phyloP scores from a whole-genome alignment of 2,329 filamentous ascomycete genomes.

The Corniculantispora saksenae region DNA sequence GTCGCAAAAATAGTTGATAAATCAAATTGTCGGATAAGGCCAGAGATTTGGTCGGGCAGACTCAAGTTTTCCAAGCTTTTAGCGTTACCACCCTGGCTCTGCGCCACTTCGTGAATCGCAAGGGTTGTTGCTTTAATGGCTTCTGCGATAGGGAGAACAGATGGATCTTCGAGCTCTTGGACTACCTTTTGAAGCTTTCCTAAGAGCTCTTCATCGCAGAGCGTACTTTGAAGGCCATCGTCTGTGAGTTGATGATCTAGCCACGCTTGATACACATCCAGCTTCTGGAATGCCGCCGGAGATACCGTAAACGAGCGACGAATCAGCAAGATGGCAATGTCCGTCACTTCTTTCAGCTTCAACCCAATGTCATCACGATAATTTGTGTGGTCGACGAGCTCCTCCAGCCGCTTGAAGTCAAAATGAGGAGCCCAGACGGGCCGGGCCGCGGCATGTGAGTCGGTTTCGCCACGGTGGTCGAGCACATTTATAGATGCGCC shows the following conservation, averaged over 20 bases:
- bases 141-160: background rate
- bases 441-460: conserved; percentile 3
- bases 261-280: background rate
- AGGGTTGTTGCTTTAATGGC: background rate
- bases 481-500: background rate
- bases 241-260: background rate
- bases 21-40: background rate
- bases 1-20: background rate
- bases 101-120: background rate
- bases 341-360: background rate
- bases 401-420: background rate
- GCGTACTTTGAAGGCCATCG: background rate
- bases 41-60: background rate
- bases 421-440: background rate
- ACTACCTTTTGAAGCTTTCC: background rate
- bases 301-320: background rate
- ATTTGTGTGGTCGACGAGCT: background rate
- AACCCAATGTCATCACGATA: background rate
- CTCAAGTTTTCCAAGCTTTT: background rate
- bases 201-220: background rate
- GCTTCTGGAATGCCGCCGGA: background rate
- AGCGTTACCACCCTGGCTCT: background rate
- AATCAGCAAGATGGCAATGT: background rate
- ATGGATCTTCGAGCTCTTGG: background rate
- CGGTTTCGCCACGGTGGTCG: background rate